Base-by-base conservation (phyloP, 2,329 filamentous ascomycete genomes). In the Diaporthe longicolla region DNA sequence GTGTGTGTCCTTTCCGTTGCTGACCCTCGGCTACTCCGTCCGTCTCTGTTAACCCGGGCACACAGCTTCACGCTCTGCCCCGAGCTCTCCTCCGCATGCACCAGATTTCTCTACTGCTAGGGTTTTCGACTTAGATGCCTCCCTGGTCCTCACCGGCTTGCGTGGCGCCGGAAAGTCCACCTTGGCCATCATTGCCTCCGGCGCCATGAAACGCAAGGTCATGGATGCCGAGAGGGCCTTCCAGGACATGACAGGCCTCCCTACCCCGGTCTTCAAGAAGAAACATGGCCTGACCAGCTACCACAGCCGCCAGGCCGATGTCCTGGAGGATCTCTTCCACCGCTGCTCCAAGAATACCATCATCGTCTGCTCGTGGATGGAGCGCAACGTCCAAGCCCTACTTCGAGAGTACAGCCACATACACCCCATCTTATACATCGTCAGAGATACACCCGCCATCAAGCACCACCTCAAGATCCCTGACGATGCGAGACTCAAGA, bases 111-210 rank as follows among this genome's bases (percentile, higher is more conserved):
- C 58, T 76, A 74, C 68, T 74, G 78, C 77, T 75, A 79, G 78
- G 55, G 80, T 76, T 61, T 93, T 93, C 78, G 83, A 85, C 11
- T 81, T 86, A 13, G 88, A 93, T 84, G 91, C 92, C 2, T 94
- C 93, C 1, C 90, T 95, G 72, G 89, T 95, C 9, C 85, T 95
- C 24, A 88, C 93, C 29, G 93, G 93, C 2, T 91, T 94, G 72
- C 90, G 92, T 19, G 93, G 93, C 15, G 90, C 92, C 7, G 93
- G 93, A 21, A 95, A 95, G 81, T 93, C 93, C 1, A 94, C 92
- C 1, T 84, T 95, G 15, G 93, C 92, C 19, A 89, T 95, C 63
- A 94, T 95, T 76, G 92, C 93, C 8, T 93, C 93, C 0, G 91
- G 91, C 10, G 92, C 92, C 65, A 91, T 93, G 81, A 89, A 90